Evolutionary conservation across 2,329 filamentous ascomycete species (phyloP).

Genomic region (Achaetomium macrosporum): DNA sequence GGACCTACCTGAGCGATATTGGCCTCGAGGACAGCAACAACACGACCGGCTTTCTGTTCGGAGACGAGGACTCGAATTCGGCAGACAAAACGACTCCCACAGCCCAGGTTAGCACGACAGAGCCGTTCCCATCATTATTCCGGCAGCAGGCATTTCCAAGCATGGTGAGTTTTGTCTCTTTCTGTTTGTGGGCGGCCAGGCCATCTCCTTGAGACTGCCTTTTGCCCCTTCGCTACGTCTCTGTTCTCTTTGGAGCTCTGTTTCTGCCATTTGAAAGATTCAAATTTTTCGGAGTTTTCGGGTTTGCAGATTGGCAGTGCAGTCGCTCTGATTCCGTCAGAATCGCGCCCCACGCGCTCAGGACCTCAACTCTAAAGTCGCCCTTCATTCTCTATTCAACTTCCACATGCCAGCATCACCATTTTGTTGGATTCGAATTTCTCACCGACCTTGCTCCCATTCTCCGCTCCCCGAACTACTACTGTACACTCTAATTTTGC

Average conservation of each 20-base stretch:
- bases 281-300: not conserved
- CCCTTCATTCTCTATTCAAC: not conserved
- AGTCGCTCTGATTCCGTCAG: not conserved
- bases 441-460: not conserved
- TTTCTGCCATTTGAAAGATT: not conserved
- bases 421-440: not conserved
- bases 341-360: not conserved
- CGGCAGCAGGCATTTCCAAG: constrained; percentile 49
- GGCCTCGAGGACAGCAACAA: constrained; percentile 80
- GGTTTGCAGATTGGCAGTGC: not conserved
- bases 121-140: constrained; percentile 81
- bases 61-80: constrained; percentile 61
- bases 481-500: not conserved
- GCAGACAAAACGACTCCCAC: constrained; percentile 61
- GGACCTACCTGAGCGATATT: constrained; percentile 61
- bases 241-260: not conserved
- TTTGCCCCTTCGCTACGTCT: not conserved
- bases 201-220: not conserved
- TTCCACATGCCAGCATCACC: not conserved
- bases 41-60: constrained; percentile 79
- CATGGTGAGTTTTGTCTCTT: constrained; percentile 36
- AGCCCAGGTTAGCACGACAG: constrained; percentile 56
- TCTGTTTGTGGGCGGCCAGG: not conserved
- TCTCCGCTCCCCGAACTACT: not conserved
- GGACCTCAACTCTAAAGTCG: not conserved